Conservation (phyloP, 2,329 filamentous ascomycete genomes). For the Alternaria tenuissima region DNA sequence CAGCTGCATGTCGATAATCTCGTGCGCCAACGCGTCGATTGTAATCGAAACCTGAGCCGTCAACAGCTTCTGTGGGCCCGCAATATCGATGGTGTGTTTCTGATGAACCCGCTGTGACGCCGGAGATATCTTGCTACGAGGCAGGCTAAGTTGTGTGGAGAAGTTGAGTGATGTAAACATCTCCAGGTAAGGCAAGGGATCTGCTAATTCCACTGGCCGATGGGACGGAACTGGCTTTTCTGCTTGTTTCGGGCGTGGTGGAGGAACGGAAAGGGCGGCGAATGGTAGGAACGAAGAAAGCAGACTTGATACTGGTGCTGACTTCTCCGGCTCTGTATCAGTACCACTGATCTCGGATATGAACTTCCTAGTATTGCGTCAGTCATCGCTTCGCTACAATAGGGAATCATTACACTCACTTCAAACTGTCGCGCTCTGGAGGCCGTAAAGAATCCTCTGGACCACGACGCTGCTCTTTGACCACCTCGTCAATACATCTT, state of each 20-base stretch:
- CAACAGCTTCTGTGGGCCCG: conserved; percentile 64
- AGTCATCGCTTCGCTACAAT: neutral
- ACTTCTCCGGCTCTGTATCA: conserved; percentile 28
- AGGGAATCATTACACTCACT: conserved; percentile 19
- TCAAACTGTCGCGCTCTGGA: conserved; percentile 34
- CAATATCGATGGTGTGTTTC: conserved; percentile 63
- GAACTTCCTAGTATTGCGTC: conserved; percentile 31
- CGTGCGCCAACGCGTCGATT: conserved; percentile 53
- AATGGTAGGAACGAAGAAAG: conserved; percentile 54
- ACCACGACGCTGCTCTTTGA: conserved; percentile 33
- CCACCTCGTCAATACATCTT: conserved; percentile 38
- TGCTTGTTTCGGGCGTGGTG: conserved; percentile 33
- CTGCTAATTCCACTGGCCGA: conserved; percentile 67
- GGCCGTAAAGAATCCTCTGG: conserved; percentile 21
- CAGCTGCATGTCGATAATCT: conserved; percentile 65
- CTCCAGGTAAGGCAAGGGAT: conserved; percentile 74
- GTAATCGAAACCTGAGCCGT: conserved; percentile 65
- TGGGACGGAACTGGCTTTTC: conserved; percentile 66
- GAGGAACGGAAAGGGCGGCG: conserved; percentile 32
- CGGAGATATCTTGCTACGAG: conserved; percentile 20
- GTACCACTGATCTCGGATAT: conserved; percentile 31
- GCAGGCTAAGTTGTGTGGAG: conserved; percentile 58
- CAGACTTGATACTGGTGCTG: conserved; percentile 41
- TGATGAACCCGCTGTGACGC: conserved; percentile 30
- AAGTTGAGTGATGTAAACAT: conserved; percentile 75